Base-by-base conservation (phyloP, 176 grass and related monocot genomes). In the Oryza rufipogon region DNA sequence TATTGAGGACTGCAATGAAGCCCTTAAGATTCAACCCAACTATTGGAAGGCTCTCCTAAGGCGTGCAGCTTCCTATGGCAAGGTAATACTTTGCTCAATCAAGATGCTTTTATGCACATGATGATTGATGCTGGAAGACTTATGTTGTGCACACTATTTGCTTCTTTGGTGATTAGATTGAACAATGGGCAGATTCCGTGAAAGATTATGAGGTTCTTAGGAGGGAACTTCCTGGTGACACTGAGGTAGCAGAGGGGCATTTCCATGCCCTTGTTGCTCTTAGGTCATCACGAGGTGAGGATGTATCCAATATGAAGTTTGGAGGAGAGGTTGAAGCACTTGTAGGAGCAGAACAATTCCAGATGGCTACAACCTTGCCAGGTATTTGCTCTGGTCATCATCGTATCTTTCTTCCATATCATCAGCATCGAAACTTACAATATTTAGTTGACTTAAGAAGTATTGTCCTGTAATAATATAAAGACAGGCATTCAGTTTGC, bases 41-140 rank as follows among this genome's bases (percentile, higher is more conserved):
- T 99, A 99, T 83, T 92, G 83, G 16, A 99, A 99, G 88, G 96
- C 96, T 61, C 82, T 99, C 79, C 93, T 99, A 49, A 92, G 96
- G 61, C 90, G 96, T 73, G 96, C 93, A 84, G 96, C 93, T 76
- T 99, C 96, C 3, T 90, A 92, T 80, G 80, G 80, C 82, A 96
- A 99, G 93, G 96, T 99, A 46, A 19, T 61, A 52, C 58, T 11
- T 61, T 73, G 70, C 2, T 0, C 70, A 48, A 15, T 28, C 42
- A 26, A 73, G 42, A 48, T 73, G 23, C 2, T 73, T 46, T 48
- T 11, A 73, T 26, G 5, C 22, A 6, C 11, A 7, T 52, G 11
- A 17, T 54, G 25, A 28, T 19, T 19, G 39, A 25, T 75, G 49
- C 39, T 80, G 16, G 60, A 85, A 49, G 39, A 45, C 22, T 73